phyloP scores from a whole-genome alignment of 208 protist genomes.

The Novymonas esmeraldas region DNA sequence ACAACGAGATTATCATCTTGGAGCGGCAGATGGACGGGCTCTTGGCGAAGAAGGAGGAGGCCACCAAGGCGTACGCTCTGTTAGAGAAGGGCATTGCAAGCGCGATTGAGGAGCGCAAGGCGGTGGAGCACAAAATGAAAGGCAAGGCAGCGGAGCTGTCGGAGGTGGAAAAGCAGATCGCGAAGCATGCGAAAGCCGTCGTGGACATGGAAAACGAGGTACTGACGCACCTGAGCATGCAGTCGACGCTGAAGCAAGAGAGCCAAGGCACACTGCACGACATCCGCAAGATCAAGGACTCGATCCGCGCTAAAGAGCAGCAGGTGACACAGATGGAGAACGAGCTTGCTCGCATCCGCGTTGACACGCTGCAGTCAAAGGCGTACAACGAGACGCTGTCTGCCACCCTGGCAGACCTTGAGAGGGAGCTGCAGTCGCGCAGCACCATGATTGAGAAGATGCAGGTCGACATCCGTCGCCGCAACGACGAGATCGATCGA shows the following conservation, averaged over 20 bases:
- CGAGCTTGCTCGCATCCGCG: slow-evolving; percentile 93
- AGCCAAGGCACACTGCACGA: slow-evolving; percentile 86
- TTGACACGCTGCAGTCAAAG: slow-evolving; percentile 94
- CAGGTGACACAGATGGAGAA: slow-evolving; percentile 95
- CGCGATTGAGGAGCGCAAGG: slow-evolving; percentile 78
- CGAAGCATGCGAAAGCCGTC: slow-evolving; percentile 83
- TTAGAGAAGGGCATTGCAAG: slow-evolving; percentile 85
- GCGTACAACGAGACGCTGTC: slow-evolving; percentile 94
- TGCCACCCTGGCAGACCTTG: slow-evolving; percentile 80
- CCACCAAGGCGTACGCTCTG: slow-evolving; percentile 72
- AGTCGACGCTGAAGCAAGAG: slow-evolving; percentile 94
- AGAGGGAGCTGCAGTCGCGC: slow-evolving; percentile 91
- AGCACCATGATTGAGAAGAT: slow-evolving; percentile 93
- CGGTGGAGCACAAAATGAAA: slow-evolving; percentile 84
- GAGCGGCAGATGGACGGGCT: slow-evolving; percentile 91
- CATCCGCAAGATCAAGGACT: slow-evolving; percentile 91
- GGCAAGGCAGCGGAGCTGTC: slow-evolving; percentile 62
- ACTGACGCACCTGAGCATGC: slow-evolving; percentile 84
- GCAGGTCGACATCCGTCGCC: slow-evolving; percentile 94
- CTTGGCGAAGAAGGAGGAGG: slow-evolving; percentile 72
- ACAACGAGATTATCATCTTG: slow-evolving; percentile 90
- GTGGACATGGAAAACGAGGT: slow-evolving; percentile 91
- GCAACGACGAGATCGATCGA: slow-evolving; percentile 95
- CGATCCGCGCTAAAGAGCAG: slow-evolving; percentile 93
- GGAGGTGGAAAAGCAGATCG: slow-evolving; percentile 83